Evolutionary conservation across 192 early-diverging fungal species (phyloP).

Genomic region (Gonapodya prolifera): DNA sequence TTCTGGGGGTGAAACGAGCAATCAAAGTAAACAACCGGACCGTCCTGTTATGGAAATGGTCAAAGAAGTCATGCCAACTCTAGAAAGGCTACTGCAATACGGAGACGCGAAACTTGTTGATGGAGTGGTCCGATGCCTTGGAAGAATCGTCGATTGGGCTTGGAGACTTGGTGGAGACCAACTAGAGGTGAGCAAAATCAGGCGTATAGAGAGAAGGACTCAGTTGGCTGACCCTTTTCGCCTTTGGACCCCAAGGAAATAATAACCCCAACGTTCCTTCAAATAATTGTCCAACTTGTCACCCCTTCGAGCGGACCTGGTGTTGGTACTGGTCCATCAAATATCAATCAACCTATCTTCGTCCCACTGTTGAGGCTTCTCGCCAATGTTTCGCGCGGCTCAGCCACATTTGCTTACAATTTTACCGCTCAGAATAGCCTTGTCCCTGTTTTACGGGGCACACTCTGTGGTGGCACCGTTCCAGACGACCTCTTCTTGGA

Average conservation of each 20-base stretch:
- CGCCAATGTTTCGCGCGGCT: constrained; percentile 36
- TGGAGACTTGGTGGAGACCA: constrained; percentile 26
- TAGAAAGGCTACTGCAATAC: constrained; percentile 56
- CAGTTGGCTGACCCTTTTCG: not conserved
- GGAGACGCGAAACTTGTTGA: constrained; percentile 64
- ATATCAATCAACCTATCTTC: constrained; percentile 24
- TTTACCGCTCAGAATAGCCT: constrained; percentile 25
- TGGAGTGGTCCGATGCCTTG: constrained; percentile 46
- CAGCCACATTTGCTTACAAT: constrained; percentile 24
- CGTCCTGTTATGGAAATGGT: constrained; percentile 23
- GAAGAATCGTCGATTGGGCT: constrained; percentile 50
- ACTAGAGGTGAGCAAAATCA: constrained; percentile 25
- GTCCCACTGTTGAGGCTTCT: constrained; percentile 41
- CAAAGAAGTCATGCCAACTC: constrained; percentile 50
- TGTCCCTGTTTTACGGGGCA: constrained; percentile 25
- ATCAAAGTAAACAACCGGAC: not conserved
- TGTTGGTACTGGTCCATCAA: constrained; percentile 13
- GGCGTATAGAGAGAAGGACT: not conserved
- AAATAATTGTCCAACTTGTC: constrained; percentile 39
- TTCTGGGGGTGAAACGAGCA: constrained; percentile 29
- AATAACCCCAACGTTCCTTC: constrained; percentile 38
- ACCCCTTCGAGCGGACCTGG: constrained; percentile 25
- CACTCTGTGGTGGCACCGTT: constrained; percentile 22
- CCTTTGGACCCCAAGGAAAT: constrained; percentile 24
- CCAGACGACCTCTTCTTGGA: constrained; percentile 12